Evolutionary conservation across 805 yeast species (phyloP).

Genomic region (Myxozyma kluyveri): DNA sequence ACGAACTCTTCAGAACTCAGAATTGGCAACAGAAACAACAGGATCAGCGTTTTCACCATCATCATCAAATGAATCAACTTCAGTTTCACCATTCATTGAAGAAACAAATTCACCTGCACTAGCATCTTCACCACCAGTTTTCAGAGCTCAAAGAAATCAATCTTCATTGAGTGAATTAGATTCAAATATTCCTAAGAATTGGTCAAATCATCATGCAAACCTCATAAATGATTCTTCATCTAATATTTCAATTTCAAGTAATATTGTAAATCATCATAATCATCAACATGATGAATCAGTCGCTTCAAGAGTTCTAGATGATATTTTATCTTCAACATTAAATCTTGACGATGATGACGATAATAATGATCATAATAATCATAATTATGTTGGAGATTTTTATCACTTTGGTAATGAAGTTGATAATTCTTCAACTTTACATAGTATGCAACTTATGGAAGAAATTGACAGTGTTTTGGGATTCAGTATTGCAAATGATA

Average conservation of each 20-base stretch:
- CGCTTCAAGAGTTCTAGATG: constrained; percentile 18
- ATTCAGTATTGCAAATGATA: too few species aligned
- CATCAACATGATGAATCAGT: too few species aligned
- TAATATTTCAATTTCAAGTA: too few species aligned
- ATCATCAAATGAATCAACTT: constrained; percentile 3
- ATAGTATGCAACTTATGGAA: too few species aligned
- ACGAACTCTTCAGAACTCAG: constrained; percentile 4
- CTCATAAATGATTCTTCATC: too few species aligned
- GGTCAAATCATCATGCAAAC: constrained; percentile 22
- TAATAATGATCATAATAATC: constrained; percentile 9
- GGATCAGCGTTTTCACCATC: constrained; percentile 6
- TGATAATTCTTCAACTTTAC: too few species aligned
- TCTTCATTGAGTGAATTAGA: constrained; percentile 1
- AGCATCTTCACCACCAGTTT: constrained; percentile 28
- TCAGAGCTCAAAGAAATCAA: constrained; percentile 1
- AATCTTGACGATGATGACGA: constrained; percentile 14
- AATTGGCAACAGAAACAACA: constrained; percentile 9
- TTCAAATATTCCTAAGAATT: constrained; percentile 11
- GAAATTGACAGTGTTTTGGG: too few species aligned
- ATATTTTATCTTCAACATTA: constrained; percentile 16
- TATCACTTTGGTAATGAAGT: constrained; percentile 17
- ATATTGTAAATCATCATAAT: too few species aligned
- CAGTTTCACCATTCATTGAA: constrained; percentile 21
- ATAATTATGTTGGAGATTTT: constrained; percentile 25
- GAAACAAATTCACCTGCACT: constrained; percentile 18